Conservation (phyloP, 108 stramenopile genomes). For the Schizochytrium sp. region DNA sequence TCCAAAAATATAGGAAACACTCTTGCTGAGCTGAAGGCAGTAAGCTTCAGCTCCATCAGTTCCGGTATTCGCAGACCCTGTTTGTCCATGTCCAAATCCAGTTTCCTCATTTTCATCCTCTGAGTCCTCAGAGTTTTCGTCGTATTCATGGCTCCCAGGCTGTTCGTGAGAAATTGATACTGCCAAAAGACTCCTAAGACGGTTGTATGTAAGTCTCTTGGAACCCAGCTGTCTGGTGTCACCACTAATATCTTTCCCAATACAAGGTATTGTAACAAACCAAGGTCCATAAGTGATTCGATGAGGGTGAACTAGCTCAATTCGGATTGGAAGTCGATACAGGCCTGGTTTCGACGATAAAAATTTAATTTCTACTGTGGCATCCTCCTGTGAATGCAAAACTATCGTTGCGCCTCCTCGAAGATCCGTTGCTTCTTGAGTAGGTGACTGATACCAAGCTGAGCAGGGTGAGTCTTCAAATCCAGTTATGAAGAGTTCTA, state of each 20-base stretch:
- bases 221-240: neutral
- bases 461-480: neutral
- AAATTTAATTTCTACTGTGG: neutral
- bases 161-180: slow-evolving; percentile 10
- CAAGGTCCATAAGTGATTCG: slow-evolving; percentile 33
- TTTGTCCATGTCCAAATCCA: neutral
- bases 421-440: slow-evolving; percentile 17
- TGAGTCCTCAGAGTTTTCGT: neutral
- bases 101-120: neutral
- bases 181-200: slow-evolving; percentile 26
- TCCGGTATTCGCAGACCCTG: no score
- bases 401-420: neutral
- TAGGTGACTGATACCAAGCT: neutral
- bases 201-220: neutral
- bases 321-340: slow-evolving; percentile 5
- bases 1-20: neutral
- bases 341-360: neutral
- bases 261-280: slow-evolving; percentile 19
- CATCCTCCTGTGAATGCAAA: slow-evolving; percentile 3
- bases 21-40: no score
- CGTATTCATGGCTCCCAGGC: neutral
- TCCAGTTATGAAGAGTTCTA: neutral
- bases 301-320: slow-evolving; percentile 10
- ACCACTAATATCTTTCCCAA: neutral
- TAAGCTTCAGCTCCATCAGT: no score